Percentiles rank a stretch among this genome's conserved stretches.
Conservation (phyloP, 2,329 filamentous ascomycete genomes). For the Venturia asperata region DNA sequence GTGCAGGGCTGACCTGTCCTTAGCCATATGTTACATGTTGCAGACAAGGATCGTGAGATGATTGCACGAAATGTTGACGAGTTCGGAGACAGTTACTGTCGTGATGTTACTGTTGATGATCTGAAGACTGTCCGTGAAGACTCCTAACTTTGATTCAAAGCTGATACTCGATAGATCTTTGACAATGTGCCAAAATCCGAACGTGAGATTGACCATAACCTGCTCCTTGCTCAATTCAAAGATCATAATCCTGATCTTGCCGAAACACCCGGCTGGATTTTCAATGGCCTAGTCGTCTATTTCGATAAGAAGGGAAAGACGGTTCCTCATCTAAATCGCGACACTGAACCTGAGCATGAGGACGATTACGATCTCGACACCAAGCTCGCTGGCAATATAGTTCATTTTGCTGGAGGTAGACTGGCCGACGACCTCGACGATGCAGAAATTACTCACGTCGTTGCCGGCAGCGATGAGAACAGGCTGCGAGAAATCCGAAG, state of each 20-base stretch:
- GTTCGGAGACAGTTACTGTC: conserved; percentile 75
- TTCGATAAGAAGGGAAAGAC: conserved; percentile 31
- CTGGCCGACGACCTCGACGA: conserved; percentile 48
- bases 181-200: conserved; percentile 33
- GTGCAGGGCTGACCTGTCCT: conserved; percentile 37
- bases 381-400: conserved; percentile 20
- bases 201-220: conserved; percentile 26
- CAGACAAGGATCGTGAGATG: conserved; percentile 47
- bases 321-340: conserved; percentile 27
- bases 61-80: conserved; percentile 61
- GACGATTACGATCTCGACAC: neutral
- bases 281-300: conserved; percentile 32
- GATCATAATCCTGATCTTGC: conserved; percentile 50
- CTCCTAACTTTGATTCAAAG: neutral
- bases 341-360: neutral
- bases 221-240: conserved; percentile 50
- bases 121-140: conserved; percentile 37
- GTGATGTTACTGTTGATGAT: conserved; percentile 60
- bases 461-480: conserved; percentile 48
- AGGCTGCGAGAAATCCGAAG: conserved; percentile 42
- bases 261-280: conserved; percentile 44
- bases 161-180: conserved; percentile 25
- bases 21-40: conserved; percentile 66
- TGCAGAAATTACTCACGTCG: conserved; percentile 61
- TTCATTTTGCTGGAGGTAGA: conserved; percentile 63